A percentile compares a stretch with the other conserved stretches of the same genome.
Evolutionary conservation across 805 yeast species (phyloP).

Genomic region (Starmerella scarabaei): DNA sequence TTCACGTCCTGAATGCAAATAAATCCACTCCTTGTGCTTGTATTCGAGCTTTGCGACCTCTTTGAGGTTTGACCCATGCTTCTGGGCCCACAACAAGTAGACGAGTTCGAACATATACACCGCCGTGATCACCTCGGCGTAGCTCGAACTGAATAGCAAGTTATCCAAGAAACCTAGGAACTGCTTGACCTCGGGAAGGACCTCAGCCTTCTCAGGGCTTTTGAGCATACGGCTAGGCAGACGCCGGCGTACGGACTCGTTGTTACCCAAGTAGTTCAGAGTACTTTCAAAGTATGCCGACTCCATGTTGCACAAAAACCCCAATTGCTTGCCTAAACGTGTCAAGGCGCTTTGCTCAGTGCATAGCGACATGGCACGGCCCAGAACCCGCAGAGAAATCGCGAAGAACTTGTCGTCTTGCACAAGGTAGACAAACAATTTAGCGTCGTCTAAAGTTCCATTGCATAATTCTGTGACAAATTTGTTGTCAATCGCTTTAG

Average conservation of each 20-base stretch:
- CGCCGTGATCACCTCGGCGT: slow-evolving; percentile 8
- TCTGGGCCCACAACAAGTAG: slow-evolving; percentile 15
- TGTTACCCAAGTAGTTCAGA: slow-evolving; percentile 1
- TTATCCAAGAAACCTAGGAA: slow-evolving; percentile 2
- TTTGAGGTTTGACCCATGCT: slow-evolving; percentile 1
- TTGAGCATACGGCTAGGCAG: neutral
- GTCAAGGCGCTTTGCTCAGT: slow-evolving; percentile 5
- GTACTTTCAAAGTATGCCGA: slow-evolving; percentile 12
- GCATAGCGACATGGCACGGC: slow-evolving; percentile 9
- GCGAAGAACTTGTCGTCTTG: slow-evolving; percentile 15
- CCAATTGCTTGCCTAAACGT: slow-evolving; percentile 11
- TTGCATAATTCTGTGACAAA: slow-evolving; percentile 10
- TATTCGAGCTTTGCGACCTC: slow-evolving; percentile 4
- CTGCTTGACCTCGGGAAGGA: slow-evolving; percentile 3
- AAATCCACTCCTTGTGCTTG: slow-evolving; percentile 16
- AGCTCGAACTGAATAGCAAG: neutral
- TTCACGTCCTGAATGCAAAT: slow-evolving; percentile 14
- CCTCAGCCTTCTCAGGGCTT: neutral
- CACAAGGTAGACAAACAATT: slow-evolving; percentile 7
- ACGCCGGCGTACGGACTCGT: neutral
- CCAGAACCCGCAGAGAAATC: slow-evolving; percentile 2
- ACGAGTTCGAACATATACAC: slow-evolving; percentile 14
- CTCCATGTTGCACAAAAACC: slow-evolving; percentile 8
- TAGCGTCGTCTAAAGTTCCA: slow-evolving; percentile 9
- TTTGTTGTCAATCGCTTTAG: slow-evolving; percentile 4